phyloP scores from a whole-genome alignment of 306 rosid genomes.

The Parietaria judaica region DNA sequence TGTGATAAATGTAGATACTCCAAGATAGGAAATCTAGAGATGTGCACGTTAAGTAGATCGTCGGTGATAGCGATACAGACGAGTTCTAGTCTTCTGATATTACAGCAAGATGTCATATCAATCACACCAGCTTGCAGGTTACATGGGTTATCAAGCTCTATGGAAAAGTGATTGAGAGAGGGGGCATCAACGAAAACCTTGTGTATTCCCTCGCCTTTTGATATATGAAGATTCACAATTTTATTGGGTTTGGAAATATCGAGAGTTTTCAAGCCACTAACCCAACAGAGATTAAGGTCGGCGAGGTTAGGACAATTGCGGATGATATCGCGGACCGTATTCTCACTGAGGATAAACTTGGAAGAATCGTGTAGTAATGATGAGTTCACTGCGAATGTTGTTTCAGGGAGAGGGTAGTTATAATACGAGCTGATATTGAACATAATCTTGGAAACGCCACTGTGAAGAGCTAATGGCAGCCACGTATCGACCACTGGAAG shows the following conservation, averaged over 20 bases:
- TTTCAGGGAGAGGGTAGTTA: not conserved
- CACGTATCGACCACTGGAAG: not conserved
- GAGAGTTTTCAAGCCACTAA: not conserved
- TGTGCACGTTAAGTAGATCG: not conserved
- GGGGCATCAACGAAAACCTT: not conserved
- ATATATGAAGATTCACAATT: not conserved
- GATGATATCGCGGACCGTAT: not conserved
- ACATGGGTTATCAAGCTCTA: too few species aligned
- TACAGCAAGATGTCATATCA: not conserved
- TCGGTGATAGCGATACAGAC: not conserved
- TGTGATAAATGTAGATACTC: not conserved
- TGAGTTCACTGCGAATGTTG: too few species aligned
- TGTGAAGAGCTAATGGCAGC: not conserved
- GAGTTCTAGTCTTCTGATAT: not conserved
- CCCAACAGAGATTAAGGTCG: not conserved
- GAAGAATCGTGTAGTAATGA: too few species aligned
- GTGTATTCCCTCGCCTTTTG: not conserved
- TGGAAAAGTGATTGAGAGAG: not conserved
- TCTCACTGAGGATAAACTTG: not conserved
- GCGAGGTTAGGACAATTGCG: not conserved
- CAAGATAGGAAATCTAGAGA: conserved; percentile 1
- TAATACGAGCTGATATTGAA: not conserved
- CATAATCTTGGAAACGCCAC: not conserved
- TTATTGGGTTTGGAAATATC: not conserved
- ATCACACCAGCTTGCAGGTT: not conserved